phyloP scores from a whole-genome alignment of 1,284 basidiomycete genomes.

The Cutaneotrichosporon sp. region DNA sequence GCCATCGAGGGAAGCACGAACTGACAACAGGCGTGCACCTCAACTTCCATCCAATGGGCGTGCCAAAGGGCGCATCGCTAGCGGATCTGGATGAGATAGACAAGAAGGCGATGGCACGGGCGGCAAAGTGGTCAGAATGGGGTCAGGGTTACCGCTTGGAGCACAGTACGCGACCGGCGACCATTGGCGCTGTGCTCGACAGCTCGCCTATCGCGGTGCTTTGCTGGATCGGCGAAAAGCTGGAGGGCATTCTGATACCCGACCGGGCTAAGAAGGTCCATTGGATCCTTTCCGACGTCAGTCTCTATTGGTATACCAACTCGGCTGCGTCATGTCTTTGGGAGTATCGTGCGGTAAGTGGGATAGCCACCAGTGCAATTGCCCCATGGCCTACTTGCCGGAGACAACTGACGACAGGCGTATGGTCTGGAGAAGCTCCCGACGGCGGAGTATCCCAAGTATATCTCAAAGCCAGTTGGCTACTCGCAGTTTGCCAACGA shows the following conservation, averaged over 20 bases:
- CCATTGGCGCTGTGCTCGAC: constrained; percentile 44
- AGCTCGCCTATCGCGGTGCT: constrained; percentile 46
- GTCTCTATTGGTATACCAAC: constrained; percentile 48
- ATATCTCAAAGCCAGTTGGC: constrained; percentile 44
- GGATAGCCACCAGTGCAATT: no score
- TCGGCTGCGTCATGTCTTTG: constrained; percentile 48
- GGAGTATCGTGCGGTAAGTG: constrained; percentile 46
- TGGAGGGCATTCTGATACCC: constrained; percentile 5
- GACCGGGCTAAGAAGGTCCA: constrained; percentile 16
- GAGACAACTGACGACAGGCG: constrained; percentile 20
- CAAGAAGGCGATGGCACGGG: constrained; percentile 9
- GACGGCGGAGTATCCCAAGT: constrained; percentile 18
- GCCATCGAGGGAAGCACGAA: not conserved
- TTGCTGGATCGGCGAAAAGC: constrained; percentile 51
- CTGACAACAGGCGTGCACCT: constrained; percentile 26
- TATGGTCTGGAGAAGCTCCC: constrained; percentile 16
- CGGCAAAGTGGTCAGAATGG: constrained; percentile 10
- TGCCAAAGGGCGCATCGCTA: constrained; percentile 3
- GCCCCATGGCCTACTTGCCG: not conserved
- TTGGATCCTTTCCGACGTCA: constrained; percentile 41
- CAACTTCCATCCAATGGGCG: constrained; percentile 26
- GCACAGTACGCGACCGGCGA: constrained; percentile 46
- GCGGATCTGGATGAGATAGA: constrained; percentile 14
- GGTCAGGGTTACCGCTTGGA: constrained; percentile 19
- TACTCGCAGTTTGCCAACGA: constrained; percentile 47